These are phyloP conservation scores for Neurospora sp. DNA, from an alignment of 495 filamentous ascomycete genomes.

Conservation along the genomic window DNA sequence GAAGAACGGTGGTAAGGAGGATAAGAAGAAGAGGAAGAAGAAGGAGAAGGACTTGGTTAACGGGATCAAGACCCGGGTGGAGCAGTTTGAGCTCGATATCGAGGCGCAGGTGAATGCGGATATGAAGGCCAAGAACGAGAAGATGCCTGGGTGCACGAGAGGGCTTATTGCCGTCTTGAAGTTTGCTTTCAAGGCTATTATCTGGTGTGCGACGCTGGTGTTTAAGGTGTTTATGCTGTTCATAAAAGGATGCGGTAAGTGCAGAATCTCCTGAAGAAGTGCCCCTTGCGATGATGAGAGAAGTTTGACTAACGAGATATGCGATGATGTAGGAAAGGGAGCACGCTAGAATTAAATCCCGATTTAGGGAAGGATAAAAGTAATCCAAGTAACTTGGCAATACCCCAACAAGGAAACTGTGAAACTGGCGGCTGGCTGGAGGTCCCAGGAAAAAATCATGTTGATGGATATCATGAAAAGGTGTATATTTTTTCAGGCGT, in stretches of 20 bases:
- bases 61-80: slow-evolving; percentile 25
- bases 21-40: slow-evolving; percentile 12
- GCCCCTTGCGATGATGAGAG: not conserved
- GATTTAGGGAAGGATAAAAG: not conserved
- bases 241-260: slow-evolving; percentile 27
- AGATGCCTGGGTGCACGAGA: slow-evolving; percentile 28
- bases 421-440: not conserved
- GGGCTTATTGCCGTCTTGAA: slow-evolving; percentile 29
- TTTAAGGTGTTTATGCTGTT: slow-evolving; percentile 33
- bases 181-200: slow-evolving; percentile 33
- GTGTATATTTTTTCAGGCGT: slow-evolving; percentile 5
- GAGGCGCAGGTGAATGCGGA: slow-evolving; percentile 40
- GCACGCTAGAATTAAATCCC: not conserved
- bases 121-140: slow-evolving; percentile 30
- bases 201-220: slow-evolving; percentile 35
- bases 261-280: slow-evolving; percentile 26
- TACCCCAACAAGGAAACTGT: not conserved
- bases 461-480: not conserved
- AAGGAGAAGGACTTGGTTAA: slow-evolving; percentile 1
- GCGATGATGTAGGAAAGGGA: not conserved
- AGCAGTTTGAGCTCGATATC: slow-evolving; percentile 46
- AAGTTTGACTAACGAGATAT: not conserved
- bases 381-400: not conserved
- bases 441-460: not conserved
- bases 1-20: slow-evolving; percentile 4